Evolutionary conservation across 345 rosid genomes (phyloP), one percentile per base, ranked within the genome.

Genomic region (Ceriops zippeliana): DNA sequence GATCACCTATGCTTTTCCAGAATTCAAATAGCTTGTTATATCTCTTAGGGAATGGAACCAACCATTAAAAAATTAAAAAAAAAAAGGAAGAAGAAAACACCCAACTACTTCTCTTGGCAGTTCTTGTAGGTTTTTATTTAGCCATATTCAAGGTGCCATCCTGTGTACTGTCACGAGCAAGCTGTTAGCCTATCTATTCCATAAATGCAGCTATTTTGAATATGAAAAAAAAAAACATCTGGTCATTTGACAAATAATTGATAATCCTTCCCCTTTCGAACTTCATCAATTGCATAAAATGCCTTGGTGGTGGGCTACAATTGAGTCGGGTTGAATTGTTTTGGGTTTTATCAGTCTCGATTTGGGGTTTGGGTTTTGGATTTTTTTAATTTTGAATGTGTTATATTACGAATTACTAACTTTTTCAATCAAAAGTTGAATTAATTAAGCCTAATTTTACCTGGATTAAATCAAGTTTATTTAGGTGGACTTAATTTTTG

Each of bases 91-190:
- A 34, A 6, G 1, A 34, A 1, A 34, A 34, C 51, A 49, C 52
- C 19, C 30, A 56, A 57, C 58, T 30, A 24, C 46, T 71, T 49
- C 30, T 57, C 34, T 64, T 62, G 24, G 65, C 34, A 20, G 30
- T 21, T 27, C 34, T 64, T 26, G 17, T 6, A 51, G 15, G 69
- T 24, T 49, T 31, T 24, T 68, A n/a, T 62, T 68, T 56, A 32
- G 56, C 61, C 75, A 59, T 51, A n/a, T 71, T 68, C 69, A 66
- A 65, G 69, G 75, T 57, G 61, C 20, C 65, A 54, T 56, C 57
- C 47, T 46, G 58, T 63, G 62, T 66, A 54, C 49, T 52, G 68
- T 57, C 68, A 62, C 27, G 56, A 58, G 38, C 47, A 75, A 52
- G 53, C 70, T 58, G 22, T 59, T 34, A 58, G 37, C 60, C 63